Conservation (phyloP, 306 rosid species). For the Cyamopsis tetragonoloba region DNA sequence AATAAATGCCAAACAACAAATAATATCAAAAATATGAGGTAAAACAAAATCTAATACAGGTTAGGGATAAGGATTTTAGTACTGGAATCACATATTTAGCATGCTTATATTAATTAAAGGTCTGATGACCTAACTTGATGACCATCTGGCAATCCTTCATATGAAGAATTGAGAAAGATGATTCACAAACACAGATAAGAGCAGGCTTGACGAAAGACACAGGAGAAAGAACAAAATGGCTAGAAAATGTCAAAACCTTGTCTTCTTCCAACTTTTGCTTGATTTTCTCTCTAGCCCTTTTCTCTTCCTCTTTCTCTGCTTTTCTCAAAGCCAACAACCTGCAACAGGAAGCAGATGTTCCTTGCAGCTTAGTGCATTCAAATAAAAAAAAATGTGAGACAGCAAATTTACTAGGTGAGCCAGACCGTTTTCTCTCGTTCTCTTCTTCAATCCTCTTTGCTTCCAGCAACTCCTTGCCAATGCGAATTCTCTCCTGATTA, state of each 20-base stretch:
- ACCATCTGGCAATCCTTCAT: neutral
- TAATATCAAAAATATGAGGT: neutral
- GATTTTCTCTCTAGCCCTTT: slow-evolving; percentile 90
- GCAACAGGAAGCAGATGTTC: slow-evolving; percentile 26
- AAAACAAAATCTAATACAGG: neutral
- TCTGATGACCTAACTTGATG: neutral
- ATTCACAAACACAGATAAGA: neutral
- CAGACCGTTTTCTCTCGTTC: slow-evolving; percentile 89
- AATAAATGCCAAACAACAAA: neutral
- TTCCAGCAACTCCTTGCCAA: slow-evolving; percentile 95
- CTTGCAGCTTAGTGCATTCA: slow-evolving; percentile 10
- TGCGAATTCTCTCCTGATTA: slow-evolving; percentile 85
- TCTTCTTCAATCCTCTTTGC: slow-evolving; percentile 95
- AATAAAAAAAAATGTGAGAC: slow-evolving; percentile 20
- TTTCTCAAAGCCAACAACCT: slow-evolving; percentile 85
- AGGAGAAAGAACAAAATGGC: neutral
- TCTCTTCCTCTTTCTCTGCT: slow-evolving; percentile 98
- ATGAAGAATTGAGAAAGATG: slow-evolving; percentile 4
- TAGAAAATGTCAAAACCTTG: slow-evolving; percentile 51
- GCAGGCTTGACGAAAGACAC: neutral
- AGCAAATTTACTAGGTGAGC: slow-evolving; percentile 14
- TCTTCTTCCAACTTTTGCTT: slow-evolving; percentile 94
- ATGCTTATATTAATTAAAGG: neutral
- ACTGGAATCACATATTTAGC: neutral
- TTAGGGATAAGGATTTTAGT: neutral